phyloP scores from a whole-genome alignment of 306 rosid species.

The Acacia crassicarpa region DNA sequence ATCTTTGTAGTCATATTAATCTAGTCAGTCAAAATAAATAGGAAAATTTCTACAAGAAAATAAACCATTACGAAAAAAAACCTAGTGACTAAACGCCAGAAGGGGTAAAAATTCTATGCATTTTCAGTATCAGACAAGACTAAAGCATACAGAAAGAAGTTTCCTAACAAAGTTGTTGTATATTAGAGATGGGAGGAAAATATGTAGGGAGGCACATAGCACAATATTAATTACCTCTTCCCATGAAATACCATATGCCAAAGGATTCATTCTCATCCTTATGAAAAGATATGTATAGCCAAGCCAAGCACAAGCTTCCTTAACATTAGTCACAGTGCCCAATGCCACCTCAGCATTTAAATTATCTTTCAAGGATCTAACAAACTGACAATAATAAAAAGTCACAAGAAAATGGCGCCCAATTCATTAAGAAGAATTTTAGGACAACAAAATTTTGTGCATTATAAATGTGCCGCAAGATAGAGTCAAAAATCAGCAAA shows the following conservation, averaged over 20 bases:
- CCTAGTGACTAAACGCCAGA: neutral
- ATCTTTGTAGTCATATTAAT: conserved; percentile 16
- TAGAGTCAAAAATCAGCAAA: conserved; percentile 16
- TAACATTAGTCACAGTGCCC: conserved; percentile 97
- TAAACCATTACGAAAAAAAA: neutral
- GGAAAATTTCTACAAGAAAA: neutral
- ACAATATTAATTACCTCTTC: conserved; percentile 68
- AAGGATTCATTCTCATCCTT: conserved; percentile 95
- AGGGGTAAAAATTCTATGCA: neutral
- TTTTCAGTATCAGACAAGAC: neutral
- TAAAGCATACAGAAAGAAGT: neutral
- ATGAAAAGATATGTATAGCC: conserved; percentile 97
- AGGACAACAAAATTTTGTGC: conserved; percentile 6
- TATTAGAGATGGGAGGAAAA: neutral
- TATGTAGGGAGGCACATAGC: neutral
- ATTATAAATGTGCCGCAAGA: conserved; percentile 10
- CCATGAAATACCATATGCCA: conserved; percentile 95
- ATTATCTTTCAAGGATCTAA: conserved; percentile 94
- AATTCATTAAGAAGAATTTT: conserved; percentile 16
- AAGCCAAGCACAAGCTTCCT: conserved; percentile 99
- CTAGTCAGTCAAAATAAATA: neutral
- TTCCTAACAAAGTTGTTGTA: neutral
- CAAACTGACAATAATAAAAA: conserved; percentile 64
- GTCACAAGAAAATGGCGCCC: conserved; percentile 13
- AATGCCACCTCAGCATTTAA: conserved; percentile 96